Conservation (phyloP, 2,329 filamentous ascomycete species). For the Paraconiothyrium brasiliense region DNA sequence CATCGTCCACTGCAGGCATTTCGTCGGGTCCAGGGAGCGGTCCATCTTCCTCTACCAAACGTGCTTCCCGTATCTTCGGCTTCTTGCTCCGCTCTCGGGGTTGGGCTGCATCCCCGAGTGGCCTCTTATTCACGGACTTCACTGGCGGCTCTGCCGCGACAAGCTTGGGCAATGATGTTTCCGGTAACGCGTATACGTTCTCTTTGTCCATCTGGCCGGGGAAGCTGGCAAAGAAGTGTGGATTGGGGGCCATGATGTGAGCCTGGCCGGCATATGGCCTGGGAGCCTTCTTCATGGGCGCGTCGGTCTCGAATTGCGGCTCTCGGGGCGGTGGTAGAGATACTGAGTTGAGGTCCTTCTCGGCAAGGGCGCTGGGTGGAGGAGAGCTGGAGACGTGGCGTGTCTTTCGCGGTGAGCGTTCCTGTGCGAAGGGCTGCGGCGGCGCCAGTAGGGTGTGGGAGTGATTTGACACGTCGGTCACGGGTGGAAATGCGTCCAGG, state of each 20-base stretch:
- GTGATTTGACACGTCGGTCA: slow-evolving; percentile 60
- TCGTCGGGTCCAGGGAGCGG: slow-evolving; percentile 75
- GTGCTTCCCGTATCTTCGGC: slow-evolving; percentile 66
- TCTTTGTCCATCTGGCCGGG: slow-evolving; percentile 60
- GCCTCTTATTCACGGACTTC: slow-evolving; percentile 62
- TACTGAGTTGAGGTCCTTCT: slow-evolving; percentile 72
- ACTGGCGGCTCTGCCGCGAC: slow-evolving; percentile 37
- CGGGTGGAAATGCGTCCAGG: slow-evolving; percentile 55
- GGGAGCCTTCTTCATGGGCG: slow-evolving; percentile 70
- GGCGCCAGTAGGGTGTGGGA: slow-evolving; percentile 75
- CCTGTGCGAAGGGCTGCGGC: slow-evolving; percentile 59
- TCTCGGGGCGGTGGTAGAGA: slow-evolving; percentile 71
- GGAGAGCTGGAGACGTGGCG: slow-evolving; percentile 66
- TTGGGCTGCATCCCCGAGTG: slow-evolving; percentile 76
- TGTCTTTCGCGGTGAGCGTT: slow-evolving; percentile 76
- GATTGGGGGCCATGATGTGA: slow-evolving; percentile 58
- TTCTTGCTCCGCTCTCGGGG: slow-evolving; percentile 79
- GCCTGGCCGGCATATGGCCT: slow-evolving; percentile 56
- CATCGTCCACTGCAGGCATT: slow-evolving; percentile 84
- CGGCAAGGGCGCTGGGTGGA: slow-evolving; percentile 65
- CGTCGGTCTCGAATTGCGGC: slow-evolving; percentile 68
- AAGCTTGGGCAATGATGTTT: slow-evolving; percentile 45
- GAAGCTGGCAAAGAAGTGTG: slow-evolving; percentile 63
- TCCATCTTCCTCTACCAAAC: slow-evolving; percentile 49
- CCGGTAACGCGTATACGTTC: slow-evolving; percentile 55